Conservation (phyloP, 129 eudicot species). For the Sambucus nigra region DNA sequence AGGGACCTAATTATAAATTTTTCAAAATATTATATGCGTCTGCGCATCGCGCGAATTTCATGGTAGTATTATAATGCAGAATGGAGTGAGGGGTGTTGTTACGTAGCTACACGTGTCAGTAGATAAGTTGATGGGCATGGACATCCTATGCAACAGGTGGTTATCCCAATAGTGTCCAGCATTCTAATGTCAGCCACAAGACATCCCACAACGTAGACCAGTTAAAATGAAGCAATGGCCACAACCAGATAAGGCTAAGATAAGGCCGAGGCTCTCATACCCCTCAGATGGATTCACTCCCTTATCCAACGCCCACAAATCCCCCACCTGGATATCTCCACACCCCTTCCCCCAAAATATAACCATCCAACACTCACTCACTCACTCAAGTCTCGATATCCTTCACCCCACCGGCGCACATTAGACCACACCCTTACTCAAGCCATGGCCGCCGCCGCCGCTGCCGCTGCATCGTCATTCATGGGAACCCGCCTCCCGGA, state of each 20-base stretch:
- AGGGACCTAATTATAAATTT: no score
- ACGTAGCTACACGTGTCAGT: no score
- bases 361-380: slow-evolving; percentile 7
- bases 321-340: slow-evolving; percentile 31
- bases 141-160: not conserved
- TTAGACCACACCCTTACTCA: slow-evolving; percentile 8
- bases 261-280: slow-evolving; percentile 38
- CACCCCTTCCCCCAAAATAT: slow-evolving; percentile 20
- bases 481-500: slow-evolving; percentile 71
- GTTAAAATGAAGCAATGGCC: slow-evolving; percentile 14
- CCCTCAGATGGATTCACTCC: slow-evolving; percentile 59
- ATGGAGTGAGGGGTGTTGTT: no score
- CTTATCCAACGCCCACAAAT: slow-evolving; percentile 48
- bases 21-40: no score
- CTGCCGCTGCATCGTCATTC: slow-evolving; percentile 67
- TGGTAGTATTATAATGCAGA: no score
- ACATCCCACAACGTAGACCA: slow-evolving; percentile 18
- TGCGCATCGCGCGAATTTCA: no score
- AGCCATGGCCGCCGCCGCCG: slow-evolving; percentile 36
- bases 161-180: not conserved
- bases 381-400: slow-evolving; percentile 7
- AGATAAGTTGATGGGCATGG: no score
- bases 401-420: slow-evolving; percentile 1
- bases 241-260: slow-evolving; percentile 65
- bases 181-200: slow-evolving; percentile 28